Conservation (phyloP, 345 rosid genomes). For the Salix koriyanagi region DNA sequence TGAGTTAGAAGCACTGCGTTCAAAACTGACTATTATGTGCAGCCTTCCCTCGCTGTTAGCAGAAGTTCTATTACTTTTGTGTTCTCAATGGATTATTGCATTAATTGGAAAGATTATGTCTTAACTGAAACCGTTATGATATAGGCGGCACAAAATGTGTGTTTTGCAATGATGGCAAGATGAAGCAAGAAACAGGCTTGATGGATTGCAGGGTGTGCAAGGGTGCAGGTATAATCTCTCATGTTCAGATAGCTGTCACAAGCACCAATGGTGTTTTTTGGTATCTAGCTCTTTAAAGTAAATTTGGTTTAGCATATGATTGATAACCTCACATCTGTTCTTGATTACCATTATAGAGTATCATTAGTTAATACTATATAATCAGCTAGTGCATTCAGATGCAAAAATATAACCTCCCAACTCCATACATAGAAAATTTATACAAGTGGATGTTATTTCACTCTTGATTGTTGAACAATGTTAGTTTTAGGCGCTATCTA, state of each 20-base stretch:
- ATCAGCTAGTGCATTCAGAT: neutral
- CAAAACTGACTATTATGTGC: too few relatives aligned
- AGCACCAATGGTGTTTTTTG: neutral
- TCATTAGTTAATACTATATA: neutral
- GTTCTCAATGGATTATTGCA: too few relatives aligned
- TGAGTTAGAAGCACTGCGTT: too few relatives aligned
- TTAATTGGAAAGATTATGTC: neutral
- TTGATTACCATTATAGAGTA: neutral
- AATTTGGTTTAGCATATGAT: neutral
- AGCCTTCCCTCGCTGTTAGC: too few relatives aligned
- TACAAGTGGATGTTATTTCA: too few relatives aligned
- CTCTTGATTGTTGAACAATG: neutral
- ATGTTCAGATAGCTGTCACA: neutral
- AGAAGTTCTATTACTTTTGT: too few relatives aligned
- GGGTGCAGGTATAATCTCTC: slow-evolving; percentile 66
- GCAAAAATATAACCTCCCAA: neutral
- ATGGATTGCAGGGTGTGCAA: slow-evolving; percentile 81
- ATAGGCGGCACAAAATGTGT: slow-evolving; percentile 94
- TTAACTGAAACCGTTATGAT: neutral
- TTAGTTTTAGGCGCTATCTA: neutral
- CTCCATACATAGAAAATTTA: neutral
- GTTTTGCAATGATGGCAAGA: slow-evolving; percentile 69
- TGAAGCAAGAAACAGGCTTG: slow-evolving; percentile 73
- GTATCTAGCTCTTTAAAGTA: neutral
- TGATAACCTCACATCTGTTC: neutral